Percentiles rank a stretch among this genome's conserved stretches.
phyloP scores from a whole-genome alignment of 1,139 yeast species.

The Yamadazyma songkhlaensis region DNA sequence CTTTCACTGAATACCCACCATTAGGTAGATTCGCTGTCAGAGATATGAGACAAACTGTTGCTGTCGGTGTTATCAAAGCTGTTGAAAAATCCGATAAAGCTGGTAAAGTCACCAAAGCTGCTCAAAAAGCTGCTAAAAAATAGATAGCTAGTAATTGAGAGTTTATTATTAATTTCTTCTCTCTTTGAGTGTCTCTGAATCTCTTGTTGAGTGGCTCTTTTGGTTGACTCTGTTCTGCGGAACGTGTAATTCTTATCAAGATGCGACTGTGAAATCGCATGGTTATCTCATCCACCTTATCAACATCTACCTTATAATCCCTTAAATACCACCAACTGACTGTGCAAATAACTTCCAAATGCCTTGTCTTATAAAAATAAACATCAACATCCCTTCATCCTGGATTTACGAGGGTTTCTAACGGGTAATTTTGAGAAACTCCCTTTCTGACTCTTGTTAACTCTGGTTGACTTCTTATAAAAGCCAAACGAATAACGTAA shows the following conservation, averaged over 20 bases:
- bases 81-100: slow-evolving; percentile 94
- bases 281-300: too few species aligned
- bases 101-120: slow-evolving; percentile 99
- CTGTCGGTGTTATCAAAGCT: slow-evolving; percentile 99
- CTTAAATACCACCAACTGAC: too few species aligned
- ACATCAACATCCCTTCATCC: too few species aligned
- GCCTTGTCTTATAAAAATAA: too few species aligned
- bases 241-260: not conserved
- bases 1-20: slow-evolving; percentile 97
- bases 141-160: slow-evolving; percentile 29
- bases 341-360: too few species aligned
- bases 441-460: slow-evolving; percentile 1
- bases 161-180: not conserved
- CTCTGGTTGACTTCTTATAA: slow-evolving; percentile 5
- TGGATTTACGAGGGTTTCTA: too few species aligned
- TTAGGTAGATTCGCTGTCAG: slow-evolving; percentile 99
- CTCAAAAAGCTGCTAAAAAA: slow-evolving; percentile 97
- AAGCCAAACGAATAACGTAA: slow-evolving; percentile 3
- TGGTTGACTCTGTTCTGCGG: too few species aligned
- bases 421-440: too few species aligned
- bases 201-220: not conserved
- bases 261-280: not conserved
- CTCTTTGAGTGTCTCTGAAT: not conserved
- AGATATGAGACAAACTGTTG: slow-evolving; percentile 99
- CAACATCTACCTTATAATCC: too few species aligned